phyloP scores from a whole-genome alignment of 768 basidiomycete genomes.

The Lactifluus piperatus region DNA sequence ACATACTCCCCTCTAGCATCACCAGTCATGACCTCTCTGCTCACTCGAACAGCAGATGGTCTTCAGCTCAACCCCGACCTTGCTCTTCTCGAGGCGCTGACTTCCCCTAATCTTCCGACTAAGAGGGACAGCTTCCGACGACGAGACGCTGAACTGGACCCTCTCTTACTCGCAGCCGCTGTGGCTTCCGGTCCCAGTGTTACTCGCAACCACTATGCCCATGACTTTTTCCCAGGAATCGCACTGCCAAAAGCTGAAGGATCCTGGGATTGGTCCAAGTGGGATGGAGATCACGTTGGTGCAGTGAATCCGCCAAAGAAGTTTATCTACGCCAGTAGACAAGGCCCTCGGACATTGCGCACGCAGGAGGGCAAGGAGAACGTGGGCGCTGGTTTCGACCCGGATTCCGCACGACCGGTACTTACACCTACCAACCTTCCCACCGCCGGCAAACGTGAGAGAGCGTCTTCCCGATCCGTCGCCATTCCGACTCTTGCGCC shows the following conservation, averaged over 20 bases:
- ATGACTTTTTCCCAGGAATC: conserved; percentile 63
- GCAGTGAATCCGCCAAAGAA: conserved; percentile 36
- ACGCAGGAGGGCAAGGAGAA: conserved; percentile 48
- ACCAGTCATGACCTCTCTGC: conserved; percentile 22
- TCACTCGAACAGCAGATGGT: conserved; percentile 24
- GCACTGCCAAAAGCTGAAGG: conserved; percentile 44
- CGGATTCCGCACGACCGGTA: conserved; percentile 30
- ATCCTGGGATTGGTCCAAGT: conserved; percentile 52
- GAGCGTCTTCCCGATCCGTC: conserved; percentile 15
- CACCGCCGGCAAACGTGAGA: conserved; percentile 31
- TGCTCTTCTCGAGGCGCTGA: conserved; percentile 57
- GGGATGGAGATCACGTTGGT: conserved; percentile 35
- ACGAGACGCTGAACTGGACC: conserved; percentile 69
- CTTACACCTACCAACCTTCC: conserved; percentile 32
- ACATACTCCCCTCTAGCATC: not conserved
- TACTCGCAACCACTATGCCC: conserved; percentile 80
- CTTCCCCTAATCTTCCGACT: conserved; percentile 35
- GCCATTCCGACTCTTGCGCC: conserved; percentile 13
- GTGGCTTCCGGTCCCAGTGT: conserved; percentile 66
- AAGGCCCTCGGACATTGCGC: conserved; percentile 64
- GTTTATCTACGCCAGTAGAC: conserved; percentile 59
- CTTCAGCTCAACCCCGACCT: conserved; percentile 38
- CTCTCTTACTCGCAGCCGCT: conserved; percentile 70
- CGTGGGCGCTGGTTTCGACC: conserved; percentile 28
- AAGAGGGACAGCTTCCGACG: conserved; percentile 40